A percentile compares a stretch with the other conserved stretches of the same genome.
Conservation (phyloP, 805 yeast genomes). For the Schwanniomyces vanrijiae region DNA sequence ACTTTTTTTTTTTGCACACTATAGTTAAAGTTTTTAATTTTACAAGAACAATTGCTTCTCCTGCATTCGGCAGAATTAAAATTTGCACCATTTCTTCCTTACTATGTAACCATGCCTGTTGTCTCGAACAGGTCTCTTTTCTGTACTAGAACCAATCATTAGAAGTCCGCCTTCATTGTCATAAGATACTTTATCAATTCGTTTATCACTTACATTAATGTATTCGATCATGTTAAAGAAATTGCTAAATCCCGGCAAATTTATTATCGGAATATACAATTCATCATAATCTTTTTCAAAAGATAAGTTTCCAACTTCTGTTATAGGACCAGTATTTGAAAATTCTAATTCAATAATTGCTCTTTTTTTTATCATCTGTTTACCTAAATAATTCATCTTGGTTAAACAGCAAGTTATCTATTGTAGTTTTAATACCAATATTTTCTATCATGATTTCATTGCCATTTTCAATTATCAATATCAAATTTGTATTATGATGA, state of each 20-base stretch:
- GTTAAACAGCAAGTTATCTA: neutral
- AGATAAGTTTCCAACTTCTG: neutral
- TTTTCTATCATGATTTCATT: slow-evolving; percentile 3
- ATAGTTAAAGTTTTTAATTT: too few species aligned
- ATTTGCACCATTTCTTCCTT: neutral
- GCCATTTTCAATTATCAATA: neutral
- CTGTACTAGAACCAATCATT: neutral
- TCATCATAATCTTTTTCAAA: neutral
- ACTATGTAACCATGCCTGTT: neutral
- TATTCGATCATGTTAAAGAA: neutral
- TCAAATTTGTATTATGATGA: neutral
- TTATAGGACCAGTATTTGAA: neutral
- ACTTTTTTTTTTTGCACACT: neutral
- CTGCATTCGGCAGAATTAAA: neutral
- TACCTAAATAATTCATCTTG: neutral
- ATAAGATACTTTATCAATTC: neutral
- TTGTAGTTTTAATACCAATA: neutral
- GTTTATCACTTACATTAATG: neutral
- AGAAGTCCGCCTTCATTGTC: neutral
- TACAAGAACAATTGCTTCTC: neutral
- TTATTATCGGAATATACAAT: neutral
- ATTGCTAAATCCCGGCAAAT: neutral
- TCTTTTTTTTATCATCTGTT: neutral
- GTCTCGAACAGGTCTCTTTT: neutral
- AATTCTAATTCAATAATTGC: neutral